Evolutionary conservation across 2,329 filamentous ascomycete genomes (phyloP).

Genomic region (Cladorrhinum sp.): DNA sequence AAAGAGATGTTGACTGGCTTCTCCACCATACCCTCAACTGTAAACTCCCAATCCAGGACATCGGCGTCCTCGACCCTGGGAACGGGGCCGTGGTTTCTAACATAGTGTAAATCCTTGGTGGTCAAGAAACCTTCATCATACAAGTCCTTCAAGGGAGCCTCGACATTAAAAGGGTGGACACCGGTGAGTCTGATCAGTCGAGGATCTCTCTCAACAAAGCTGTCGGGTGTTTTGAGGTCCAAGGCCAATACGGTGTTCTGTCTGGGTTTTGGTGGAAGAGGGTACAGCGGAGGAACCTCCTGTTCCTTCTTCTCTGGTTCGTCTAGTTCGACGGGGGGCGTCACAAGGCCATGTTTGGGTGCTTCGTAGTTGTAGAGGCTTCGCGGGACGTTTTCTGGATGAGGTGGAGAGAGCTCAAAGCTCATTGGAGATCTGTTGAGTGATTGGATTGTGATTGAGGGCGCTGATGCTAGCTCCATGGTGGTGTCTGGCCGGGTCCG

Average conservation of each 20-base stretch:
- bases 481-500: not conserved
- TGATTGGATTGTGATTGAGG: not conserved
- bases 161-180: constrained; percentile 86
- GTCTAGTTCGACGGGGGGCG: not conserved
- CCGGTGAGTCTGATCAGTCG: constrained; percentile 84
- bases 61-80: constrained; percentile 70
- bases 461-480: constrained; percentile 11
- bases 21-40: constrained; percentile 79
- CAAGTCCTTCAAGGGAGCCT: constrained; percentile 74
- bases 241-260: constrained; percentile 64
- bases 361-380: constrained; percentile 11
- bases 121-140: constrained; percentile 83
- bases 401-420: constrained; percentile 4
- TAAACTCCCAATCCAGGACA: constrained; percentile 76
- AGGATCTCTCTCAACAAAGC: constrained; percentile 74
- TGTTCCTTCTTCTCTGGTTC: not conserved
- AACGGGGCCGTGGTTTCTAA: constrained; percentile 84
- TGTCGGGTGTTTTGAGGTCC: constrained; percentile 80
- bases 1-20: constrained; percentile 70
- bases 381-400: constrained; percentile 5
- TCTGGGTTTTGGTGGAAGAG: constrained; percentile 65
- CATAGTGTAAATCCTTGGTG: constrained; percentile 83
- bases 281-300: constrained; percentile 40
- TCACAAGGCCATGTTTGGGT: not conserved
- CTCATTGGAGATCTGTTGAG: not conserved